Evolutionary conservation across 345 rosid species (phyloP), one percentile per base, ranked within the genome.

Genomic region (Combretum micranthum): DNA sequence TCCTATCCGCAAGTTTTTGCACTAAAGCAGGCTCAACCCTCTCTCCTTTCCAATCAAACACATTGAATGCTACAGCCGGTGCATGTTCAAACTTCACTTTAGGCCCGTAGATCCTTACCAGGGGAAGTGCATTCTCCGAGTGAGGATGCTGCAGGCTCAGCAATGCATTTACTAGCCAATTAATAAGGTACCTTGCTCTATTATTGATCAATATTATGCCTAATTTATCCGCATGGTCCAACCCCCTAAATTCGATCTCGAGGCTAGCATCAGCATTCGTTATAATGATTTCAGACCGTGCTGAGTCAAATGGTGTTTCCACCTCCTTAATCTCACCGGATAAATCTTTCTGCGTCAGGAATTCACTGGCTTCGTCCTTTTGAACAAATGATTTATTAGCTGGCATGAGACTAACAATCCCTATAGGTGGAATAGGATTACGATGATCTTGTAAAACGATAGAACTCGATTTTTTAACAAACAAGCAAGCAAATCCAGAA

Each of bases 31-130:
- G 95, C 37, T 85, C 78, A 0, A 92, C 71, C 64, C 67, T 92
- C 43, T 80, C 81, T 9, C 86, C 94, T 66, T 86, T 88, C 98
- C 97, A 92, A 18, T 92, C 91, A n/a, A 84, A 84, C 2, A 92
- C 50, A 50, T 88, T 88, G 70, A 92, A 92, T 53, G 96, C 84
- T 23, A 86, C 32, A 0, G 80, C 81, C 7, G 86, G 83, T 26
- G 85, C 93, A 44, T 87, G 66, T 12, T 69, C 73, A 39, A 57
- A 63, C 57, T 20, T 73, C 20, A 79, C 68, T 52, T 69, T 79
- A 4, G 95, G 94, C 18, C 98, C 98, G 47, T 78, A 86, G 63
- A 92, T 77, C 71, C 64, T 81, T 2, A 92, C 78, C 2, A 75
- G 63, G 17, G 76, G 73, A 51, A 42, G 59, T 22, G 76, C 71